Base-by-base conservation (phyloP, 116 monocot genomes). In the Papilionanthe hybrid region DNA sequence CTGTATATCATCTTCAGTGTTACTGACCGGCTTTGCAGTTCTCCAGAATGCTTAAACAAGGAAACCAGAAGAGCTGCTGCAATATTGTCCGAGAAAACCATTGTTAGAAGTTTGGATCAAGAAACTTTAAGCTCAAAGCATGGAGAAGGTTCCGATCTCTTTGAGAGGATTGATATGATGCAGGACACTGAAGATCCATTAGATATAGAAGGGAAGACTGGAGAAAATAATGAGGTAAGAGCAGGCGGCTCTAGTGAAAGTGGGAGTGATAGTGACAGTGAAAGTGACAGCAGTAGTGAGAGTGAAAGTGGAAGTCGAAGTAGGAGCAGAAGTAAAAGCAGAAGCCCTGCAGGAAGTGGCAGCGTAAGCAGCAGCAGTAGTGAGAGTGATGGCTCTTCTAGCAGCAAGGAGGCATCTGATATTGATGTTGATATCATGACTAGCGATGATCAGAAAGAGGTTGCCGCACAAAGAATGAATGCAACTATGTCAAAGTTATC, bases 281-380 rank as follows among this genome's bases (percentile, higher is more conserved):
- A 53, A 18, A 53, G 53, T 53, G 53, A 53, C 17, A 53, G 53
- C 53, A 53, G 15, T 53, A 53, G 53, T 53, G 53, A 17, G 53
- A 53, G 53, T n/a, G n/a, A n/a, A n/a, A n/a, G n/a, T 76, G 91
- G 88, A 30, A 93, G 93, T 81, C 90, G 89, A 28, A 90, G 88
- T 78, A 98, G 92, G 83, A 92, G 83, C 13, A 94, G 91, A 41
- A 94, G 98, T 82, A 90, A 91, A 27, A 91, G 88, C 79, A 94
- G 92, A 83, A 92, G 85, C 80, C 90, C 88, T 84, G 92, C 83
- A 79, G 93, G 93, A 28, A 94, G 95, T 88, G 92, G 84, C 48
- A 97, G 97, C 85, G 87, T 79, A 85, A 97, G 98, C 86, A 94
- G 93, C 87, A 98, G 98, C 77, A 91, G 92, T 72, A 97, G 97